These are phyloP conservation scores for Beverwykella pulmonaria DNA, from an alignment of 495 filamentous ascomycete genomes.

Conservation along the genomic window DNA sequence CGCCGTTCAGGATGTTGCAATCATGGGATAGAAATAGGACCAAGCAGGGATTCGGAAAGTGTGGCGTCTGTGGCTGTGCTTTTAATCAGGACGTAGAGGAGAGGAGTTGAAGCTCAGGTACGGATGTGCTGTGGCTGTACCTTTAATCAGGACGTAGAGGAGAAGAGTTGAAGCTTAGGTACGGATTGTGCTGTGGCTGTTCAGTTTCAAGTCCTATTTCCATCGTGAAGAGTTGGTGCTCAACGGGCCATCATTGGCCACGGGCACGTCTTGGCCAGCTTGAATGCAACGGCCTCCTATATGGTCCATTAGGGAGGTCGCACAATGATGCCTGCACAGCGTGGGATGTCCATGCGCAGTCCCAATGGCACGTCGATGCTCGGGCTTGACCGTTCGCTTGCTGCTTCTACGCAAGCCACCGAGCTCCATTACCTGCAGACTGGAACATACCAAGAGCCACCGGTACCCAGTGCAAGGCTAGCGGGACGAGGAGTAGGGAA, in stretches of 20 bases:
- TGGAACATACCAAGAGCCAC: slow-evolving; percentile 15
- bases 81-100: not conserved
- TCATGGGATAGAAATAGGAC: too few species aligned
- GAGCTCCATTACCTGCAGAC: slow-evolving; percentile 21
- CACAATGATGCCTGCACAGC: not conserved
- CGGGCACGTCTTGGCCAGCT: slow-evolving; percentile 1
- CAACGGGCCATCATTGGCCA: not conserved
- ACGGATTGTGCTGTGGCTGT: not conserved
- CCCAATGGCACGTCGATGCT: not conserved
- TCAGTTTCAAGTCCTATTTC: not conserved
- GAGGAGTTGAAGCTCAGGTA: not conserved
- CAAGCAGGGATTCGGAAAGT: too few species aligned
- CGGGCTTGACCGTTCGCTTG: slow-evolving; percentile 29
- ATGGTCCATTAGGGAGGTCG: not conserved
- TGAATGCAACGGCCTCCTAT: slow-evolving; percentile 9
- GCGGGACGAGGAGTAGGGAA: slow-evolving; percentile 2
- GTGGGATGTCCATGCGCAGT: not conserved
- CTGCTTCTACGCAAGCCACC: slow-evolving; percentile 31
- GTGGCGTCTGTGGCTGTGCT: not conserved
- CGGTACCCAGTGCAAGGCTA: not conserved
- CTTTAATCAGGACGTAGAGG: not conserved
- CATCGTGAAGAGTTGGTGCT: not conserved
- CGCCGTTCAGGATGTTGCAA: too few species aligned
- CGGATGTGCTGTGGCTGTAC: not conserved
- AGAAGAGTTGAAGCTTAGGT: not conserved